Percentiles rank a stretch among this genome's conserved stretches.
Evolutionary conservation across 306 rosid species (phyloP).

Genomic region (Fragaria nilgerrensis): DNA sequence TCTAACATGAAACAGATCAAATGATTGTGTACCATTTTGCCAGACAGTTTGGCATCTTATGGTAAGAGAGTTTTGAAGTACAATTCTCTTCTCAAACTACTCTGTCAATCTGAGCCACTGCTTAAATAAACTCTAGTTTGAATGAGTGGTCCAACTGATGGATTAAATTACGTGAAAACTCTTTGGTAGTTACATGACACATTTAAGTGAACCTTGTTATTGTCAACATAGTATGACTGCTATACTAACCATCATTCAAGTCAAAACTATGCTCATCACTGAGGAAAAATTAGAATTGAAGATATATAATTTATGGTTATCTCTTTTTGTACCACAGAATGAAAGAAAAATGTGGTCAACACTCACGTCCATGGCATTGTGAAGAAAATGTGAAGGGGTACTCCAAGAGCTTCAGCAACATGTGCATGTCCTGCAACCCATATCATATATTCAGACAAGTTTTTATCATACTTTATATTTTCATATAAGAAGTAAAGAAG

Average conservation of each 20-base stretch:
- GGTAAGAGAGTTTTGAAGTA: background rate
- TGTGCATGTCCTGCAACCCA: slow-evolving; percentile 80
- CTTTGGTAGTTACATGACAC: no score
- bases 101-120: background rate
- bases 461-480: background rate
- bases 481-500: background rate
- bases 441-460: slow-evolving; percentile 21
- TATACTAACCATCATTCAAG: background rate
- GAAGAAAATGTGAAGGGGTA: slow-evolving; percentile 97
- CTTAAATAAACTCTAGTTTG: background rate
- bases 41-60: background rate
- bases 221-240: background rate
- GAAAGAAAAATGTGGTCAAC: slow-evolving; percentile 14
- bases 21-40: background rate
- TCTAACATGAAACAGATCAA: background rate
- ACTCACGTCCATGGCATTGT: slow-evolving; percentile 99
- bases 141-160: background rate
- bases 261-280: background rate
- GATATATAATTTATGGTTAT: background rate
- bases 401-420: slow-evolving; percentile 94
- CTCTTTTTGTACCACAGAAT: background rate
- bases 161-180: background rate
- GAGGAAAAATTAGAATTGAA: background rate
- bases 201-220: no score
- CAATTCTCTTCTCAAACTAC: background rate